phyloP scores from a whole-genome alignment of 805 yeast species.

The Saturnispora dispora region DNA sequence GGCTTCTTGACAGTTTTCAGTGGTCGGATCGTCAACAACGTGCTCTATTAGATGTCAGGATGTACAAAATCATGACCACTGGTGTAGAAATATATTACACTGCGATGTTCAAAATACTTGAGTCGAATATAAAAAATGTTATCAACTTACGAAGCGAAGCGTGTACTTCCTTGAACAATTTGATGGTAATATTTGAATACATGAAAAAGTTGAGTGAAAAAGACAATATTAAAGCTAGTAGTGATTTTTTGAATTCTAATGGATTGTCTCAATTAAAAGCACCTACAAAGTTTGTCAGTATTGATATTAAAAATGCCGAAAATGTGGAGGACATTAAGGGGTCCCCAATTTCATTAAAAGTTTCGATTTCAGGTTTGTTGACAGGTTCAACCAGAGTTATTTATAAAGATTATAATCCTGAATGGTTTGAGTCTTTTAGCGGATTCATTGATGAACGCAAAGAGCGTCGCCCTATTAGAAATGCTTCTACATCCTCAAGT shows the following conservation, averaged over 20 bases:
- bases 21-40: conserved; percentile 62
- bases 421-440: conserved; percentile 86
- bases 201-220: conserved; percentile 5
- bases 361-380: conserved; percentile 18
- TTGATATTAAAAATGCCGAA: conserved; percentile 22
- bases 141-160: conserved; percentile 17
- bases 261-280: background rate
- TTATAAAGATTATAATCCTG: conserved; percentile 55
- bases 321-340: conserved; percentile 27
- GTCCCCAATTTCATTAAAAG: conserved; percentile 22
- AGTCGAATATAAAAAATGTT: conserved; percentile 14
- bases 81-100: conserved; percentile 46
- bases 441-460: conserved; percentile 12
- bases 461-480: background rate
- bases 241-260: background rate
- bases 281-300: conserved; percentile 17
- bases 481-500: background rate
- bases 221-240: conserved; percentile 9
- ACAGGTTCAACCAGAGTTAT: conserved; percentile 52
- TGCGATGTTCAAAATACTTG: conserved; percentile 19
- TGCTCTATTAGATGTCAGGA: conserved; percentile 49
- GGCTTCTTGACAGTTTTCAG: conserved; percentile 45
- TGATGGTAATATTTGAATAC: conserved; percentile 16
- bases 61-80: conserved; percentile 56
- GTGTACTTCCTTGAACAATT: conserved; percentile 26